Evolutionary conservation across 2,329 filamentous ascomycete species (phyloP), one percentile per base, ranked within the genome.

Genomic region (Cercospora brassicicola): DNA sequence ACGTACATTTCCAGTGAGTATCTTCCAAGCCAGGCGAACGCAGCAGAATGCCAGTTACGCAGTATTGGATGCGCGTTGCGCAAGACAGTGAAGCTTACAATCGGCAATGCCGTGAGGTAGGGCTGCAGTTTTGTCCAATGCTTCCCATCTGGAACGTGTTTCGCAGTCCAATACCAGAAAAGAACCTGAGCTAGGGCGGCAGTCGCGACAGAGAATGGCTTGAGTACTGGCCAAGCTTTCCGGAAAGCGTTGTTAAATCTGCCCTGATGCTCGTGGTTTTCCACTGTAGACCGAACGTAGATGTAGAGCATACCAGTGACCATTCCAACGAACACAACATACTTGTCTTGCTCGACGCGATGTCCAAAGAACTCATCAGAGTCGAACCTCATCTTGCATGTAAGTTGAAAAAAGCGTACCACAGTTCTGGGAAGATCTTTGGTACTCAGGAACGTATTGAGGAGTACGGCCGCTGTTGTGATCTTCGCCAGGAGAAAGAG

Each of bases 1-100:
- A 88, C 81, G 70, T 86, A 88, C 0, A 86, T 84, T 76, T 90
- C 88, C 1, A 89, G 82, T 0, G 86, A 86, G 67, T 83, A 84
- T 5, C 80, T 79, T 1, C 88, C 88, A 2, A 90, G 76, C 79
- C 82, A 86, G 0, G 85, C 83, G 30, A 87, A 87, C 1, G 82
- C 69, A 1, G 70, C 73, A 13, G 84, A 83, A 72, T 85, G 79
- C 51, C 79, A 77, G 7, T 80, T 81, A 6, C 84, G 79, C 9
- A 85, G 76, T 0, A 72, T 59, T 0, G 73, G 70, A 63, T 81
- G 79, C 4, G 79, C 78, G 71, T 88, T 89, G 33, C 88, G 83
- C 2, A 89, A 75, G 4, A 83, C 76, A 23, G 86, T 75, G 68
- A 85, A 85, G 4, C 82, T 80, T 0, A 89, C 66, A 9, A 89